Conservation (phyloP, 164 flowering plant genomes). For the Dillenia turbinata region DNA sequence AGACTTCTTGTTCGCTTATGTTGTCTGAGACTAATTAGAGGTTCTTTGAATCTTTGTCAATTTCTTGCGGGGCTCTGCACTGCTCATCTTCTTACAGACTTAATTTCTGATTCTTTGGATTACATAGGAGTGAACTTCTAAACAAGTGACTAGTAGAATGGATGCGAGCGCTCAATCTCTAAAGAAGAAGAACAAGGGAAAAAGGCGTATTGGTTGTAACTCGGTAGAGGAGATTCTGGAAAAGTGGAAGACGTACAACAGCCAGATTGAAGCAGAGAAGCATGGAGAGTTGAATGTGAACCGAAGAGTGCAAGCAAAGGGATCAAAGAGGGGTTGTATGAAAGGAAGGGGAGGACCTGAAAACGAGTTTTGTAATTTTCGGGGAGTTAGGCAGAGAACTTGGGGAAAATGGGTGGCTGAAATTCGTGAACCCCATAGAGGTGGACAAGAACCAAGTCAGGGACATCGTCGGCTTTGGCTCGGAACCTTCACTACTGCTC, state of each 20-base stretch:
- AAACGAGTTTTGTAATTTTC: slow-evolving; percentile 46
- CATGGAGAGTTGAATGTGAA: slow-evolving; percentile 15
- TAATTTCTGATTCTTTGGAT: neutral
- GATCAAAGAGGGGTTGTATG: slow-evolving; percentile 89
- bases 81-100: neutral
- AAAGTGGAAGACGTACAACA: slow-evolving; percentile 58
- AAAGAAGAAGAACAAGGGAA: slow-evolving; percentile 45
- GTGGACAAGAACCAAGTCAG: slow-evolving; percentile 7
- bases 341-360: slow-evolving; percentile 88
- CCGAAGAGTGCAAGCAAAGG: slow-evolving; percentile 60
- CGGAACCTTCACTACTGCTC: slow-evolving; percentile 48
- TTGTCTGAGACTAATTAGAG: neutral
- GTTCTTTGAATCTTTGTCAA: neutral
- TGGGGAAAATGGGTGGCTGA: slow-evolving; percentile 96
- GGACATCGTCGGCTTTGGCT: slow-evolving; percentile 42
- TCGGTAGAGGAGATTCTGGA: slow-evolving; percentile 53
- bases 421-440: slow-evolving; percentile 59
- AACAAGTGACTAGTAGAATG: no score
- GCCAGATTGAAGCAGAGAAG: slow-evolving; percentile 14
- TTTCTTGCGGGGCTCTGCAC: neutral
- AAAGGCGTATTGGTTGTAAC: slow-evolving; percentile 31
- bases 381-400: slow-evolving; percentile 87
- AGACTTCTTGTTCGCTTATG: neutral
- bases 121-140: no score
- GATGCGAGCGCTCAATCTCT: neutral